Evolutionary conservation across 768 basidiomycete genomes (phyloP).

Genomic region (Boletus rex-veris): DNA sequence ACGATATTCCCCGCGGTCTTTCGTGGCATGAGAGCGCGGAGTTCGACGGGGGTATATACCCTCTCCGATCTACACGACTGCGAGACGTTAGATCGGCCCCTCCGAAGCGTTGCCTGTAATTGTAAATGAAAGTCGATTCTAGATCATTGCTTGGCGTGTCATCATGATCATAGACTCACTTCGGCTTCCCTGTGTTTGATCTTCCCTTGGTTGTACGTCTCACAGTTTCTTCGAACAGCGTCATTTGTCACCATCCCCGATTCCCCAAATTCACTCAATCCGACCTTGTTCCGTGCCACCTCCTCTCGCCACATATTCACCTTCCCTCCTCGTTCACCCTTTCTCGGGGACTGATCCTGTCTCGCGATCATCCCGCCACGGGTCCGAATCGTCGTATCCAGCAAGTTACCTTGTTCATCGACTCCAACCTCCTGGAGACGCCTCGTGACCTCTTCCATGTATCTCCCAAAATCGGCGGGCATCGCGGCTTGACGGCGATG

Average conservation of each 20-base stretch:
- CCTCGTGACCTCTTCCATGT: slow-evolving; percentile 33
- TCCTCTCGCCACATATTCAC: slow-evolving; percentile 57
- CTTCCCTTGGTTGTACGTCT: slow-evolving; percentile 13
- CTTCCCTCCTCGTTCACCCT: slow-evolving; percentile 28
- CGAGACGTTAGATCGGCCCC: slow-evolving; percentile 18
- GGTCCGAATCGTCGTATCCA: slow-evolving; percentile 15
- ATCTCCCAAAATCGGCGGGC: slow-evolving; percentile 26
- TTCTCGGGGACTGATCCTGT: slow-evolving; percentile 11
- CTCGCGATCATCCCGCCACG: slow-evolving; percentile 2
- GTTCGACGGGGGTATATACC: slow-evolving; percentile 20
- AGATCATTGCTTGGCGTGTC: not conserved
- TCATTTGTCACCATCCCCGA: slow-evolving; percentile 11
- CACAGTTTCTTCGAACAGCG: slow-evolving; percentile 10
- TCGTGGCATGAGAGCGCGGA: slow-evolving; percentile 14
- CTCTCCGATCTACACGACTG: slow-evolving; percentile 28
- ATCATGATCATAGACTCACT: slow-evolving; percentile 12
- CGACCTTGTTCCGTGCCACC: slow-evolving; percentile 34
- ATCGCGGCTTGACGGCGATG: slow-evolving; percentile 21
- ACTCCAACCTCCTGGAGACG: slow-evolving; percentile 34
- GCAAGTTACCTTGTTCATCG: slow-evolving; percentile 27
- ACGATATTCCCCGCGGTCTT: slow-evolving; percentile 3
- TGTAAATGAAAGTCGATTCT: not conserved
- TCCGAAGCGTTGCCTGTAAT: slow-evolving; percentile 14
- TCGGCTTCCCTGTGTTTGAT: slow-evolving; percentile 20
- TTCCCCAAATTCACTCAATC: slow-evolving; percentile 20